Base-by-base conservation (phyloP, 495 filamentous ascomycete species). In the Darksidea phi region DNA sequence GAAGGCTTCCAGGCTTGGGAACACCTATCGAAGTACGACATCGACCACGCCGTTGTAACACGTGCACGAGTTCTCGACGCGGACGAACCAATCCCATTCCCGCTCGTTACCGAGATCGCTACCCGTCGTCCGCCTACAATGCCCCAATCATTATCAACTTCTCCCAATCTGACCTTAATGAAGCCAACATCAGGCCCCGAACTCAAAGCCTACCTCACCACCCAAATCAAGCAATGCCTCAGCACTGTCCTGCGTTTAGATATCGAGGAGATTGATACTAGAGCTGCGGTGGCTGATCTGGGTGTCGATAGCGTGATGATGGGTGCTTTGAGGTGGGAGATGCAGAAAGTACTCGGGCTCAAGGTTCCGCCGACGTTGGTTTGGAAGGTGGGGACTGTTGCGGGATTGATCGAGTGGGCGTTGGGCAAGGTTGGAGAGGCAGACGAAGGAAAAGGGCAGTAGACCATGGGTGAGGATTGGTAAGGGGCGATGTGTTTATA, bases 251-350 rank as follows among this genome's bases (percentile, higher is more conserved):
- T 76, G 36, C 68, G 73, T 11, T 24, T 73, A 26, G 57, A 52
- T 12, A 25, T 54, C 18, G 64, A 60, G 7, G 77, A 78, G 15
- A 68, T 79, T 8, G 77, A 79, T 58, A 15, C 69, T 0, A 64
- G 60, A 38, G 67, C 65, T 0, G 68, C 75, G 0, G 58, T 79
- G 17, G 49, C 66, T 4, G 77, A 80, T 53, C 41, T 78, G 25
- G 77, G 77, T 0, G 59, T 80, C 10, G 77, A 79, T 63, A 71
- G 64, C 7, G 77, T 80, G 23, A 79, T 80, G 77, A 79, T 70
- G 0, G 73, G 77, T 15, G 57, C 47, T 13, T 62, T 80, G 48
- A 61, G 77, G 20, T 66, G 45, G 17, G 55, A 78, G 63, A 54
- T 80, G 49, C 74, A 77, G 70, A 61, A 68, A 49, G 50, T 57